A percentile compares a stretch with the other conserved stretches of the same genome.
Evolutionary conservation across 1,284 basidiomycete genomes (phyloP).

Genomic region (Cryptococcus wingfieldii): DNA sequence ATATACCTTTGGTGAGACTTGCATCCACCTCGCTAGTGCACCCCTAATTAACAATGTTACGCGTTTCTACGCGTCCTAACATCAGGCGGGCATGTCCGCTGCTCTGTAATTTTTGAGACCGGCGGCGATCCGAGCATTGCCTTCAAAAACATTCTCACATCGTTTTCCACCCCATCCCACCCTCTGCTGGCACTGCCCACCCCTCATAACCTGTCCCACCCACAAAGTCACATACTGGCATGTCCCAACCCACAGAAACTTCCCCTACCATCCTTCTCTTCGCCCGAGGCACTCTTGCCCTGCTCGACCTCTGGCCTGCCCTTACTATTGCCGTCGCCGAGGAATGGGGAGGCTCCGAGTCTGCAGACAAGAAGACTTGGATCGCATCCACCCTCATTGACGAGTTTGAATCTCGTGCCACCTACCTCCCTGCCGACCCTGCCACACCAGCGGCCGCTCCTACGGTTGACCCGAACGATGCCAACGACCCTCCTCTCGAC

Average conservation of each 20-base stretch:
- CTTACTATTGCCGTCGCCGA: slow-evolving; percentile 76
- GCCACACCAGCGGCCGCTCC: slow-evolving; percentile 10
- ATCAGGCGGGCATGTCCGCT: neutral
- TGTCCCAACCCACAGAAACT: neutral
- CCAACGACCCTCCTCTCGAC: slow-evolving; percentile 57
- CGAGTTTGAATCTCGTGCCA: slow-evolving; percentile 61
- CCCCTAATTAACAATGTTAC: too few relatives aligned
- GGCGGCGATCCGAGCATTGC: neutral
- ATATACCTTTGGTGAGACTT: too few relatives aligned
- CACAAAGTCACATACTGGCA: neutral
- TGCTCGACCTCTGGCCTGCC: slow-evolving; percentile 74
- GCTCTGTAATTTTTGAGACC: neutral
- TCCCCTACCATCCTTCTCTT: slow-evolving; percentile 55
- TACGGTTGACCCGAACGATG: slow-evolving; percentile 20
- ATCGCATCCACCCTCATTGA: slow-evolving; percentile 77
- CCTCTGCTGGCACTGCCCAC: too few relatives aligned
- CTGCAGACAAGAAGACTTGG: slow-evolving; percentile 70
- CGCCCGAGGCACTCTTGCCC: slow-evolving; percentile 73
- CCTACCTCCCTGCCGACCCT: slow-evolving; percentile 12
- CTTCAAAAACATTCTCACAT: too few relatives aligned
- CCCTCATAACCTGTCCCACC: neutral
- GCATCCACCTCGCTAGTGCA: too few relatives aligned
- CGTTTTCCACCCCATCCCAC: too few relatives aligned
- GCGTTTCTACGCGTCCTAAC: too few relatives aligned
- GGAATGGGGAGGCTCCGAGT: slow-evolving; percentile 72